These are phyloP conservation scores for slime mould (Dictyostelium discoideum) DNA, from an alignment of 78 protist species.

Conservation along the genomic window DNA sequence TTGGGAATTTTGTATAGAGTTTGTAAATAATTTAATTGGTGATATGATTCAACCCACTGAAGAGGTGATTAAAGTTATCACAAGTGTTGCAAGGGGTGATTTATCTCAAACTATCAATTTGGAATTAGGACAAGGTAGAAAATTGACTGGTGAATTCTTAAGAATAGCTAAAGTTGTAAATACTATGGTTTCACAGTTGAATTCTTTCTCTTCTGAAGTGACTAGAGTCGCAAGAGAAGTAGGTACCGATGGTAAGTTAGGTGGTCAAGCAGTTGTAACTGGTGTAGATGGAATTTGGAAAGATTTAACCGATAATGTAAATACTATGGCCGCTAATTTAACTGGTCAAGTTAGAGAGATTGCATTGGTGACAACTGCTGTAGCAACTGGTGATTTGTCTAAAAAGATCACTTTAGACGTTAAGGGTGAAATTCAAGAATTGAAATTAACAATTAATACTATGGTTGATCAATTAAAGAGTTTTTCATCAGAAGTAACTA, in stretches of 20 bases:
- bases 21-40: constrained; percentile 63
- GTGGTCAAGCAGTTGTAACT: constrained; percentile 71
- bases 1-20: constrained; percentile 62
- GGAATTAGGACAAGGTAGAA: constrained; percentile 61
- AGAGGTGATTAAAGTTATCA: constrained; percentile 54
- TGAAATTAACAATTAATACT: constrained; percentile 79
- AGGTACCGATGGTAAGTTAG: constrained; percentile 80
- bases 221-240: constrained; percentile 76
- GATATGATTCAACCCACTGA: constrained; percentile 77
- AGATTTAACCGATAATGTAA: constrained; percentile 70
- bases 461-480: constrained; percentile 79
- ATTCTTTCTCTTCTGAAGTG: constrained; percentile 66
- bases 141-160: constrained; percentile 66
- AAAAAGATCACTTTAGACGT: constrained; percentile 66
- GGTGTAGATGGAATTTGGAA: constrained; percentile 83
- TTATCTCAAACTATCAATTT: constrained; percentile 61
- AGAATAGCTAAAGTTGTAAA: constrained; percentile 77
- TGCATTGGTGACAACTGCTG: constrained; percentile 77
- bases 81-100: constrained; percentile 78
- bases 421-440: constrained; percentile 61
- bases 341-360: constrained; percentile 78
- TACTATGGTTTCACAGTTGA: constrained; percentile 79
- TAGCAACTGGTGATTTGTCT: constrained; percentile 76
- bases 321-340: constrained; percentile 75
- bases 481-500: constrained; percentile 73